Percentiles rank a stretch among this genome's conserved stretches.
Evolutionary conservation across 805 yeast species (phyloP).

Genomic region (Yamadazyma sp.): DNA sequence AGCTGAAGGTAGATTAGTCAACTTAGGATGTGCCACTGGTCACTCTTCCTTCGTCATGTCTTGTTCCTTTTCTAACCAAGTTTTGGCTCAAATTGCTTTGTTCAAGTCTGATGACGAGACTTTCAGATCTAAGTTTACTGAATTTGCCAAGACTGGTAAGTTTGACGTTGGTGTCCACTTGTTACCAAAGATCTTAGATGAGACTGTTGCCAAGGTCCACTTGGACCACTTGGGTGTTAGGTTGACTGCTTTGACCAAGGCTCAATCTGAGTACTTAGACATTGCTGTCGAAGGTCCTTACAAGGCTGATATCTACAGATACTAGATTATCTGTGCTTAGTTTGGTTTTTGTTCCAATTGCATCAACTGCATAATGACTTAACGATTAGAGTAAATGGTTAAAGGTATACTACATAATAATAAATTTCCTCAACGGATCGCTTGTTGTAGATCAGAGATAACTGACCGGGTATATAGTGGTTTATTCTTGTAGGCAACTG

Average conservation of each 20-base stretch:
- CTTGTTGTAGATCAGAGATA: too few relatives aligned
- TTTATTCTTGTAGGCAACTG: too few relatives aligned
- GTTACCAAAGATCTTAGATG: constrained; percentile 97
- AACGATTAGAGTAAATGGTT: constrained; percentile 22
- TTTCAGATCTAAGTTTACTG: constrained; percentile 80
- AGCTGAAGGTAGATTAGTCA: constrained; percentile 99
- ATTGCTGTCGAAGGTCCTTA: constrained; percentile 91
- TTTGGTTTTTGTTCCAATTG: constrained; percentile 29
- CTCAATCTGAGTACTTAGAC: constrained; percentile 93
- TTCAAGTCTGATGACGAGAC: constrained; percentile 81
- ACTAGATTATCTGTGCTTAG: constrained; percentile 45
- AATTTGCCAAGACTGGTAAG: constrained; percentile 90
- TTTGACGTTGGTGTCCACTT: constrained; percentile 91
- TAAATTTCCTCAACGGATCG: constrained; percentile 22
- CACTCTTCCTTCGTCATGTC: constrained; percentile 99
- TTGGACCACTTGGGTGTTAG: constrained; percentile 90
- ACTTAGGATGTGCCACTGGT: constrained; percentile 99
- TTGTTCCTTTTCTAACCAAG: constrained; percentile 99
- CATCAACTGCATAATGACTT: constrained; percentile 47
- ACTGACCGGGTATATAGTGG: too few relatives aligned
- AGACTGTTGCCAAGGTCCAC: constrained; percentile 97
- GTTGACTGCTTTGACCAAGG: constrained; percentile 71
- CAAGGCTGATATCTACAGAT: constrained; percentile 98
- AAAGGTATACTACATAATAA: constrained; percentile 13
- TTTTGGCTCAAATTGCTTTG: constrained; percentile 96